phyloP scores from a whole-genome alignment of 2,329 filamentous ascomycete genomes.

The Exophiala bonariae region DNA sequence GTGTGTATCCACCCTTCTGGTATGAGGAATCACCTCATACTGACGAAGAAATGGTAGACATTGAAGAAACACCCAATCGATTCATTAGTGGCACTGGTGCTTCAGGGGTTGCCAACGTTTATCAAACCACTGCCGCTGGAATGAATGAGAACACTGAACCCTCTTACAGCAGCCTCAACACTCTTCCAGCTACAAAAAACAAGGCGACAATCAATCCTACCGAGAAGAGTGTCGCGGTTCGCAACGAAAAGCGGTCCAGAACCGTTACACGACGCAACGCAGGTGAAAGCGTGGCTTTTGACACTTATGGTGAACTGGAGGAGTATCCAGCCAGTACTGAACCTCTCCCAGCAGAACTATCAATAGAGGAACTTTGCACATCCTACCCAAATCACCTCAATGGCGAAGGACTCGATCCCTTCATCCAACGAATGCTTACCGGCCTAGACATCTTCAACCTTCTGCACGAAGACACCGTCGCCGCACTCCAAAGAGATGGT shows the following conservation, averaged over 20 bases:
- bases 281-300: background rate
- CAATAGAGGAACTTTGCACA: conserved; percentile 19
- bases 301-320: background rate
- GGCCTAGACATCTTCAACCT: conserved; percentile 15
- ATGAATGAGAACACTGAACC: background rate
- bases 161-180: background rate
- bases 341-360: conserved; percentile 10
- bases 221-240: background rate
- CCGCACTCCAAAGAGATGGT: conserved; percentile 7
- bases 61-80: too few species aligned
- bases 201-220: too few species aligned
- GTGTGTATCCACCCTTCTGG: too few species aligned
- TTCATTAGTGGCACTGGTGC: too few species aligned
- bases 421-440: conserved; percentile 19
- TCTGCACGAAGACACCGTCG: conserved; percentile 3
- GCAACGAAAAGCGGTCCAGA: background rate
- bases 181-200: background rate
- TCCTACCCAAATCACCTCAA: conserved; percentile 20
- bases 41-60: too few species aligned
- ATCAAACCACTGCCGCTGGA: too few species aligned
- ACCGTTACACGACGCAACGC: background rate
- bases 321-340: background rate
- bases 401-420: conserved; percentile 15
- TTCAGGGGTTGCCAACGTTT: too few species aligned
- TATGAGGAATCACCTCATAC: too few species aligned